phyloP scores from a whole-genome alignment of 2,329 filamentous ascomycete genomes.

The Penicillium sp. region DNA sequence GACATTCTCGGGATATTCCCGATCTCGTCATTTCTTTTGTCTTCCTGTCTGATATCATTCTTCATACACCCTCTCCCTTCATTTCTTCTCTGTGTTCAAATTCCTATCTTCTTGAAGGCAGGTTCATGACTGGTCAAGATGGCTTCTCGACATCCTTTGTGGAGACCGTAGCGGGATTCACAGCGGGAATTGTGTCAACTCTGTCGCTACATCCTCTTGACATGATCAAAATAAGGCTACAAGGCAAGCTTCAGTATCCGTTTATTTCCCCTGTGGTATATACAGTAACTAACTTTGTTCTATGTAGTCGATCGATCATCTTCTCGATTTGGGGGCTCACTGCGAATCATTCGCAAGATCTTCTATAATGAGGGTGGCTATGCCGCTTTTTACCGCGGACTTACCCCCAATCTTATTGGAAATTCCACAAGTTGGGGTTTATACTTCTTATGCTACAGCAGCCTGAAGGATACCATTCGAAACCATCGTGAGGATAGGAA shows the following conservation, averaged over 20 bases:
- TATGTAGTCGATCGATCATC: slow-evolving; percentile 50
- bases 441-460: slow-evolving; percentile 78
- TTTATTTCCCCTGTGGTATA: neutral
- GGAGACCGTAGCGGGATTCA: slow-evolving; percentile 86
- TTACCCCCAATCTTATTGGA: slow-evolving; percentile 85
- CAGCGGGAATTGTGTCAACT: slow-evolving; percentile 81
- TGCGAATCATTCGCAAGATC: slow-evolving; percentile 53
- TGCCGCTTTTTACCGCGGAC: slow-evolving; percentile 78
- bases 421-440: slow-evolving; percentile 88
- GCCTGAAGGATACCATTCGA: slow-evolving; percentile 56
- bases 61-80: neutral
- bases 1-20: neutral
- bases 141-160: slow-evolving; percentile 73
- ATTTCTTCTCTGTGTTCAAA: neutral
- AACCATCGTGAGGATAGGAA: slow-evolving; percentile 33
- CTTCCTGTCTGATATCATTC: neutral
- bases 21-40: neutral
- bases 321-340: slow-evolving; percentile 52
- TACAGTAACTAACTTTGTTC: neutral
- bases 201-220: slow-evolving; percentile 88
- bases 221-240: slow-evolving; percentile 92
- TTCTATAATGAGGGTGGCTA: slow-evolving; percentile 56
- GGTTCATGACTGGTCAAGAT: slow-evolving; percentile 46
- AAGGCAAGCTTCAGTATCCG: slow-evolving; percentile 56
- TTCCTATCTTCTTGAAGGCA: neutral